Evolutionary conservation across 139 green algal genomes (phyloP).

Genomic region (Eudorina sp.): DNA sequence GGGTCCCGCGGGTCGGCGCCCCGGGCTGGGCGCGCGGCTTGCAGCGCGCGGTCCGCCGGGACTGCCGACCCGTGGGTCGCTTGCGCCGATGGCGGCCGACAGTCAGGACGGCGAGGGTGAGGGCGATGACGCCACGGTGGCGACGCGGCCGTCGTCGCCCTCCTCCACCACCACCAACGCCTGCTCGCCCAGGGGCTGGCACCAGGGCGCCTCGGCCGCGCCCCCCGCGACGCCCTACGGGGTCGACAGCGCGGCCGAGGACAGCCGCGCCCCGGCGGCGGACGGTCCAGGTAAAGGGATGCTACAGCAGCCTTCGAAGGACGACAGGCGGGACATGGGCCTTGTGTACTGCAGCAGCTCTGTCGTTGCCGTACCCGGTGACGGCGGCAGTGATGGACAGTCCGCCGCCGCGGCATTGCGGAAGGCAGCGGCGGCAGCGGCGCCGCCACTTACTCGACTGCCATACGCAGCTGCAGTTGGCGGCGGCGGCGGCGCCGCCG

Average conservation of each 20-base stretch:
- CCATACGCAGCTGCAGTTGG: background rate
- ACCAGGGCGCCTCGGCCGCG: constrained; percentile 8
- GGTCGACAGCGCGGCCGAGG: too few relatives aligned
- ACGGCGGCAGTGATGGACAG: too few relatives aligned
- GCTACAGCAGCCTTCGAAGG: too few relatives aligned
- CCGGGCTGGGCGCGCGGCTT: background rate
- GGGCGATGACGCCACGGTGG: background rate
- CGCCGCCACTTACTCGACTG: background rate
- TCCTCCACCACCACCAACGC: constrained; percentile 8
- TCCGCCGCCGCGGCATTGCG: background rate
- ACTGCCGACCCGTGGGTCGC: background rate
- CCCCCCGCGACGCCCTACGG: too few relatives aligned
- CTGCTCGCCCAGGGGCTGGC: background rate
- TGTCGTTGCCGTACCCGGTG: too few relatives aligned
- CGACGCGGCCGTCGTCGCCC: background rate
- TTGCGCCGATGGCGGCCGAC: background rate
- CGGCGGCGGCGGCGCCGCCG: background rate
- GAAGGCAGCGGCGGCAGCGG: background rate
- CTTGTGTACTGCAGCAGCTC: too few relatives aligned
- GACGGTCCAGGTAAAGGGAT: too few relatives aligned
- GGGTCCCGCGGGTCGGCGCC: background rate
- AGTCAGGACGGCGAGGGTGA: background rate
- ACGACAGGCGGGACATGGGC: too few relatives aligned
- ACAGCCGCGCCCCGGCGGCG: too few relatives aligned
- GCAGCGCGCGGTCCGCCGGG: background rate